These are phyloP conservation scores for Maudiozyma humilis DNA, from an alignment of 1,139 yeast species.

Conservation along the genomic window DNA sequence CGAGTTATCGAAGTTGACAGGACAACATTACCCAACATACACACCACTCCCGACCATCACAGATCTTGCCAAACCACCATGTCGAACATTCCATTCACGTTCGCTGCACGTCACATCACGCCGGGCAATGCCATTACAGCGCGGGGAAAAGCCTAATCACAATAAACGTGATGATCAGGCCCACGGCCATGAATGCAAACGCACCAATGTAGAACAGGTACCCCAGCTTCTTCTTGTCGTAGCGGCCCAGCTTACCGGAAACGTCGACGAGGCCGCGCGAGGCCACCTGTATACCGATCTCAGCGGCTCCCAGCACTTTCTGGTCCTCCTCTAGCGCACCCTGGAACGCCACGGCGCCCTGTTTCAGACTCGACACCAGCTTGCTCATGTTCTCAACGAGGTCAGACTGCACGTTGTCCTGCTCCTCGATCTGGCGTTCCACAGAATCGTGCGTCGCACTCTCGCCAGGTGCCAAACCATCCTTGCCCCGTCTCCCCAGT, in stretches of 20 bases:
- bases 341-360: conserved; percentile 36
- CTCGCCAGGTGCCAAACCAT: too few species aligned
- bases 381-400: conserved; percentile 33
- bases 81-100: too few species aligned
- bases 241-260: conserved; percentile 27
- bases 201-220: conserved; percentile 29
- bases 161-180: conserved; percentile 29
- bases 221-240: conserved; percentile 30
- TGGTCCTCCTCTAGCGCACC: conserved; percentile 33
- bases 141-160: conserved; percentile 35
- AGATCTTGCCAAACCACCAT: too few species aligned
- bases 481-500: conserved; percentile 16
- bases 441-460: conserved; percentile 11
- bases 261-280: conserved; percentile 29
- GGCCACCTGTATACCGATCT: conserved; percentile 34
- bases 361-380: conserved; percentile 31
- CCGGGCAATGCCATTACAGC: conserved; percentile 27
- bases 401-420: conserved; percentile 33
- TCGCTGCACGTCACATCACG: too few species aligned
- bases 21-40: too few species aligned
- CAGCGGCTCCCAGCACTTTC: conserved; percentile 35
- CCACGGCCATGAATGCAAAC: conserved; percentile 25
- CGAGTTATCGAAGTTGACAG: not conserved
- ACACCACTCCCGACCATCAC: too few species aligned
- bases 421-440: conserved; percentile 32